Conservation (phyloP, 2,329 filamentous ascomycete genomes). For the Ophiostoma perfectum region DNA sequence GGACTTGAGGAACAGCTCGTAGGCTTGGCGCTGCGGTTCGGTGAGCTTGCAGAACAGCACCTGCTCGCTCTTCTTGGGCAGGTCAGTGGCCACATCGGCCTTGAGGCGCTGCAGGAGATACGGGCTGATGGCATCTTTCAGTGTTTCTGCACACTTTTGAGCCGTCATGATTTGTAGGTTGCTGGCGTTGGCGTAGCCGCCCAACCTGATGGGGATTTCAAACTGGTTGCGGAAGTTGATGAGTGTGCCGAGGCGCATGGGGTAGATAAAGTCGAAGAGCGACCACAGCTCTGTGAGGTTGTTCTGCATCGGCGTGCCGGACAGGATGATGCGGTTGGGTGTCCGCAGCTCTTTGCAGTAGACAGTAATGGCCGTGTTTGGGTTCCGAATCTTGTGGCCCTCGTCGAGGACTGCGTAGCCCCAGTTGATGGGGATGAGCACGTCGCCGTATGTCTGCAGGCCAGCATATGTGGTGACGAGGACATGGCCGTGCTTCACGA, state of each 20-base stretch:
- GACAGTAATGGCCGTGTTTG: constrained; percentile 89
- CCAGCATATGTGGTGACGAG: constrained; percentile 94
- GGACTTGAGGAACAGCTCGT: constrained; percentile 74
- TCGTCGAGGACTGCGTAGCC: constrained; percentile 92
- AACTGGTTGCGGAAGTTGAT: constrained; percentile 89
- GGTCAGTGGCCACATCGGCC: constrained; percentile 83
- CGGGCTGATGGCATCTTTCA: constrained; percentile 89
- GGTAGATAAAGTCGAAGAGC: constrained; percentile 94
- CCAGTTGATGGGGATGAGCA: constrained; percentile 80
- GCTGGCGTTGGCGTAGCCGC: constrained; percentile 90
- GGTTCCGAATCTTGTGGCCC: constrained; percentile 96
- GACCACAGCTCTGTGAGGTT: constrained; percentile 95
- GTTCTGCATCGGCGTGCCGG: constrained; percentile 96
- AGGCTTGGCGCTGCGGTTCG: constrained; percentile 68
- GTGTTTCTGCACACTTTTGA: constrained; percentile 84
- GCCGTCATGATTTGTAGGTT: constrained; percentile 93
- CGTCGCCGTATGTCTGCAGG: constrained; percentile 82
- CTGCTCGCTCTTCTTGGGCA: constrained; percentile 93
- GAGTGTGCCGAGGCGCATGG: constrained; percentile 87
- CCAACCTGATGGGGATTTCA: constrained; percentile 86
- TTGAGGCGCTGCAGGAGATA: constrained; percentile 92
- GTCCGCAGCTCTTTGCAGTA: constrained; percentile 92
- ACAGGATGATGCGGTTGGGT: constrained; percentile 83
- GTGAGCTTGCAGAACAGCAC: constrained; percentile 95
- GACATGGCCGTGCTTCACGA: constrained; percentile 80